A percentile compares a stretch with the other conserved stretches of the same genome.
Conservation (phyloP, 2,329 filamentous ascomycete genomes). For the Trichoderma koningiopsis region DNA sequence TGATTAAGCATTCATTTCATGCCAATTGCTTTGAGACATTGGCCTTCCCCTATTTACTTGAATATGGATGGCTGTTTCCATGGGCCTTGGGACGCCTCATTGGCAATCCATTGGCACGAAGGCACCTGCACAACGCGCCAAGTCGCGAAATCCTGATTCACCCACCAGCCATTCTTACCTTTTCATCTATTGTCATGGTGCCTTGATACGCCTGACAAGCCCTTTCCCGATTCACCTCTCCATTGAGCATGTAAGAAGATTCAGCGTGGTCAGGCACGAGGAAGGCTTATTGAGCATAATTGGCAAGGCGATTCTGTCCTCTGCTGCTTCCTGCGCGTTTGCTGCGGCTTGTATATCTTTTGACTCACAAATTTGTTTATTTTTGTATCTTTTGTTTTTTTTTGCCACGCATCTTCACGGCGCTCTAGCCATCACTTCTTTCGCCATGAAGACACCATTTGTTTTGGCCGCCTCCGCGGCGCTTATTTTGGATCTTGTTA, state of each 20-base stretch:
- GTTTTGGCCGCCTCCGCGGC: slow-evolving; percentile 18
- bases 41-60: slow-evolving; percentile 9
- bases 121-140: neutral
- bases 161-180: neutral
- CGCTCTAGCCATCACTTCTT: neutral
- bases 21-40: slow-evolving; percentile 12
- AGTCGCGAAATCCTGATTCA: slow-evolving; percentile 10
- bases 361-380: neutral
- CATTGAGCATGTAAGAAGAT: neutral
- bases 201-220: neutral
- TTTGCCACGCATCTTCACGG: neutral
- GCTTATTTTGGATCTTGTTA: slow-evolving; percentile 7
- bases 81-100: neutral
- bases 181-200: neutral
- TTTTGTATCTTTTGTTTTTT: neutral
- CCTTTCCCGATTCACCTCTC: neutral
- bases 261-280: neutral
- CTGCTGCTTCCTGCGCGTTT: neutral
- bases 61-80: neutral
- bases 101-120: neutral
- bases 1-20: neutral
- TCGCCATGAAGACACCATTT: slow-evolving; percentile 15
- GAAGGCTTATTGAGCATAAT: neutral
- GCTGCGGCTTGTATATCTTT: slow-evolving; percentile 2
- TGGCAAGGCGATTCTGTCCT: neutral